Evolutionary conservation across 495 filamentous ascomycete genomes (phyloP).

Genomic region (Xylaria longipes): DNA sequence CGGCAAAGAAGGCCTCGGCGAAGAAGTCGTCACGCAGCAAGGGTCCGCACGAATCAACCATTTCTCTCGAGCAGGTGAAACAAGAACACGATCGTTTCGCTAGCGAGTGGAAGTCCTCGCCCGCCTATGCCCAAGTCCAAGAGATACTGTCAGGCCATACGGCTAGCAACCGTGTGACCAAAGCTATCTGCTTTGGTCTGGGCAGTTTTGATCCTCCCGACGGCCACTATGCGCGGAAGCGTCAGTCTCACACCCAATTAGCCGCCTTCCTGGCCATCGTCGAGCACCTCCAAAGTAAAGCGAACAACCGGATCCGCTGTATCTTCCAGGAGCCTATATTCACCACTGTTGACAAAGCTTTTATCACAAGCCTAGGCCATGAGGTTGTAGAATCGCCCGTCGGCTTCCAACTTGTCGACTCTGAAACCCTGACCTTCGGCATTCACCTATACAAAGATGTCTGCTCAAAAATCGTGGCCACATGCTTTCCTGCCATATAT

Average conservation of each 20-base stretch:
- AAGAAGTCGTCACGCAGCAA: background rate
- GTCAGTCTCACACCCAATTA: slow-evolving; percentile 60
- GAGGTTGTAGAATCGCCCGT: slow-evolving; percentile 61
- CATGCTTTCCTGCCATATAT: slow-evolving; percentile 44
- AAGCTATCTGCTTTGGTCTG: slow-evolving; percentile 52
- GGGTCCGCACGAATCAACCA: slow-evolving; percentile 14
- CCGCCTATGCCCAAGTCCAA: slow-evolving; percentile 26
- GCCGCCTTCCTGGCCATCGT: slow-evolving; percentile 65
- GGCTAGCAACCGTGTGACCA: slow-evolving; percentile 30
- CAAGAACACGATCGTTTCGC: slow-evolving; percentile 31
- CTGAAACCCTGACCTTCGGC: slow-evolving; percentile 57
- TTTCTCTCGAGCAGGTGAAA: slow-evolving; percentile 32
- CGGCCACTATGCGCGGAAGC: slow-evolving; percentile 39
- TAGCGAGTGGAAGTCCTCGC: slow-evolving; percentile 32
- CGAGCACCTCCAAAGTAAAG: slow-evolving; percentile 40
- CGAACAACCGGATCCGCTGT: slow-evolving; percentile 43
- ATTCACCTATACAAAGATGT: slow-evolving; percentile 65
- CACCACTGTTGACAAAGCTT: slow-evolving; percentile 63
- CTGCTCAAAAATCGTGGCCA: slow-evolving; percentile 46
- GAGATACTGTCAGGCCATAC: slow-evolving; percentile 27
- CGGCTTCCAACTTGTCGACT: slow-evolving; percentile 61
- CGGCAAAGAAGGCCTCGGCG: background rate
- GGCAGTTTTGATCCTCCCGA: slow-evolving; percentile 52
- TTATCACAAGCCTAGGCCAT: slow-evolving; percentile 60
- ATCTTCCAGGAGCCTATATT: slow-evolving; percentile 77